Conservation (phyloP, 768 basidiomycete genomes). For the Trametes villosa region DNA sequence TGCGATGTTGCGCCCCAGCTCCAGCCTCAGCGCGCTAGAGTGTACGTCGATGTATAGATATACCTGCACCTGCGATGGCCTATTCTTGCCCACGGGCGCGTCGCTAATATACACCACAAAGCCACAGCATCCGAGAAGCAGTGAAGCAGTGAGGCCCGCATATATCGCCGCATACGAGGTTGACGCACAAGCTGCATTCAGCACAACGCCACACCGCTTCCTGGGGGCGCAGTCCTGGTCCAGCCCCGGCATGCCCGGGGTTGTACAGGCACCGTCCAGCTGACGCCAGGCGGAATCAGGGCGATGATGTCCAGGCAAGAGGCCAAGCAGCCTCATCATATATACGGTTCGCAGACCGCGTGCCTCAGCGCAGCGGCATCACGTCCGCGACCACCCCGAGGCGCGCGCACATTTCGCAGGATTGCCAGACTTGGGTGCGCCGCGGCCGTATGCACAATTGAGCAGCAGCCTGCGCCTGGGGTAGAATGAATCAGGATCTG, state of each 20-base stretch:
- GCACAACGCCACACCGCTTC: neutral
- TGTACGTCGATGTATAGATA: slow-evolving; percentile 10
- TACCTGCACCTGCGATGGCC: no score
- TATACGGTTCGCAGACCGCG: neutral
- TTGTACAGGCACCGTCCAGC: neutral
- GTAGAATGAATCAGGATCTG: slow-evolving; percentile 9
- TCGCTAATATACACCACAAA: no score
- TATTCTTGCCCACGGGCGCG: no score
- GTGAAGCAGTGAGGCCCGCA: no score
- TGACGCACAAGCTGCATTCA: neutral
- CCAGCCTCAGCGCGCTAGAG: neutral
- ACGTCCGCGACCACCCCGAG: neutral
- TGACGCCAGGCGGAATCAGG: neutral
- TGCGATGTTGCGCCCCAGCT: no score
- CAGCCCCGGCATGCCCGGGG: neutral
- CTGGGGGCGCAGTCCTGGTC: neutral
- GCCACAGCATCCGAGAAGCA: no score
- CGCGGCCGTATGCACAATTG: no score
- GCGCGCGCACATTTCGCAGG: slow-evolving; percentile 2
- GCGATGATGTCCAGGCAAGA: neutral
- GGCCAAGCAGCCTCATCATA: neutral
- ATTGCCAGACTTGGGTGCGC: slow-evolving; percentile 11
- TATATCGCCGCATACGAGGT: no score
- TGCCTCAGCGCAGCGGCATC: neutral
- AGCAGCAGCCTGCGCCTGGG: slow-evolving; percentile 2